A percentile compares a stretch with the other conserved stretches of the same genome.
Conservation (phyloP, 2,329 filamentous ascomycete genomes). For the Leptographium procerum region DNA sequence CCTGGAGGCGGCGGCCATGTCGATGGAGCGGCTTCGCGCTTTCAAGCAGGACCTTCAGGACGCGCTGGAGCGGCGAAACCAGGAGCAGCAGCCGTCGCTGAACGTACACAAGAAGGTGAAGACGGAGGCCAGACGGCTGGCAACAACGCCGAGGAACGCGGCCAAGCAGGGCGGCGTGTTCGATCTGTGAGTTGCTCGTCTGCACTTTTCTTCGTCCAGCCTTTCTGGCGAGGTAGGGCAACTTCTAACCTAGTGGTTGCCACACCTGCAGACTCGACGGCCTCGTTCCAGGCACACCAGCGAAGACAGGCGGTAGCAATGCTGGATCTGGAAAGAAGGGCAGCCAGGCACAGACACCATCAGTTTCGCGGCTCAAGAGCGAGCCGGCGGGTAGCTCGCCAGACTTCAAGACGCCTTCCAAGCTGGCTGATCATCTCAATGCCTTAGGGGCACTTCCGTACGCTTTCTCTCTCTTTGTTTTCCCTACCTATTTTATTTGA, state of each 20-base stretch:
- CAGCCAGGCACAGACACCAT: slow-evolving; percentile 28
- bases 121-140: slow-evolving; percentile 37
- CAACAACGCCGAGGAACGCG: slow-evolving; percentile 50
- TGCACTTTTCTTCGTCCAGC: neutral
- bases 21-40: slow-evolving; percentile 55
- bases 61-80: slow-evolving; percentile 45
- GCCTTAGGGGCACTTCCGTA: slow-evolving; percentile 27
- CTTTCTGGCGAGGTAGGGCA: neutral
- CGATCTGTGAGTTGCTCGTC: slow-evolving; percentile 51
- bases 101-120: slow-evolving; percentile 43
- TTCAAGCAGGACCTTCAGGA: slow-evolving; percentile 87
- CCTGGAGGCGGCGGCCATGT: slow-evolving; percentile 53
- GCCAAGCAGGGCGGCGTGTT: slow-evolving; percentile 58
- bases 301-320: slow-evolving; percentile 16
- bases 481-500: neutral
- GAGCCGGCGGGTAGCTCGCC: slow-evolving; percentile 33
- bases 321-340: slow-evolving; percentile 16
- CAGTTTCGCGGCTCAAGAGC: slow-evolving; percentile 32
- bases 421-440: slow-evolving; percentile 27
- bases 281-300: slow-evolving; percentile 53
- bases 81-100: slow-evolving; percentile 33
- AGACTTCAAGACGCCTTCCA: slow-evolving; percentile 28
- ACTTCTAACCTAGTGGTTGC: neutral
- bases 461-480: slow-evolving; percentile 10
- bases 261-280: slow-evolving; percentile 47